Evolutionary conservation across 169 alveolate genomes (phyloP), one percentile per base, ranked within the genome.

Genomic region (Cryptosporidium canis): DNA sequence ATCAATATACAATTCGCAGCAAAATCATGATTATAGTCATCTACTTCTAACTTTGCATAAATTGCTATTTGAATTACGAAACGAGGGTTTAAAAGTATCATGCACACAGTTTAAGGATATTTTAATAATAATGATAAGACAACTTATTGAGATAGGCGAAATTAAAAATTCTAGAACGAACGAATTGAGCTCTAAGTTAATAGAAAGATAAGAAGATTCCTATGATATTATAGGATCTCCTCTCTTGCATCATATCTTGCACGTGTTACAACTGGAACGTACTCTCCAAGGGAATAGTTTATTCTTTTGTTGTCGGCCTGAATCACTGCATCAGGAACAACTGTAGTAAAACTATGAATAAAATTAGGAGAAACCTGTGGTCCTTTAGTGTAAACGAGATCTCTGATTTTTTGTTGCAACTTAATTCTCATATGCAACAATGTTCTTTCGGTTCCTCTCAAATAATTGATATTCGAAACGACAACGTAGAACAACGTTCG

Each of bases 401-500:
- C 70, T 35, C 92, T 45, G 5, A 90, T 90, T 67, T 63, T 72
- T 58, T 94, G 83, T 53, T 95, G 97, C 14, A 95, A 90, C 61
- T 94, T 95, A 48, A 93, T 92, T 31, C 97, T 90, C 83, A 91
- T 93, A 47, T 95, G 94, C 67, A 95, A 92, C 48, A 95, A 85
- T 51, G 94, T 96, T 63, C 96, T 72, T 64, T 95, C 97, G 21
- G 92, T 94, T 66, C 95, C 97, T 48, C 97, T 95, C 95, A 96
- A 92, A 16, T 93, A 92, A 65, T 95, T 95, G 35, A 95, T 92
- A 65, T 92, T 92, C 70, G 96, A 66, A 95, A 91, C 85, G 90
- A 83, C 66, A 85, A 87, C 90, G 64, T 77, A 39, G 94, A 95
- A 94, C 64, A 85, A 90, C 90, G 72, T 90, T 90, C 37, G 91